Evolutionary conservation across 345 rosid genomes (phyloP).

Genomic region (Eutrema yunnanense): DNA sequence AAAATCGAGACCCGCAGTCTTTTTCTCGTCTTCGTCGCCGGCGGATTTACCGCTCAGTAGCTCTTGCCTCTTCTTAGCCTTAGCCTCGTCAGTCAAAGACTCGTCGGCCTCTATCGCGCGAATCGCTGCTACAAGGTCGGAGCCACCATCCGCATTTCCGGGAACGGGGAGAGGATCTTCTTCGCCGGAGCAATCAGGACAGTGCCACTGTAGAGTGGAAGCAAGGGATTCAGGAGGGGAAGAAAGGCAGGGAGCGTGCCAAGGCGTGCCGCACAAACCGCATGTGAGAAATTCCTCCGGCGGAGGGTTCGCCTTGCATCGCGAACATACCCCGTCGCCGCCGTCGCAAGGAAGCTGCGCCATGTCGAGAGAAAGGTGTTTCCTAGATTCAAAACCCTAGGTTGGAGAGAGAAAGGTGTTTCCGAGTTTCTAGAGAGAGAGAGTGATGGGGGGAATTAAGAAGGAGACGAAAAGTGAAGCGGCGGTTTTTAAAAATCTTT

Average conservation of each 20-base stretch:
- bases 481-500: background rate
- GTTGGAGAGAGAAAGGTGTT: background rate
- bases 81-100: constrained; percentile 40
- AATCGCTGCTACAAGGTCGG: constrained; percentile 30
- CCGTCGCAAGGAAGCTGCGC: background rate
- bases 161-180: background rate
- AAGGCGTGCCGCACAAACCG: constrained; percentile 54
- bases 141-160: background rate
- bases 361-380: background rate
- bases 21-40: constrained; percentile 9
- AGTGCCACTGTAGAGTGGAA: constrained; percentile 49
- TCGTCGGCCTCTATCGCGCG: constrained; percentile 44
- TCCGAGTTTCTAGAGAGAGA: background rate
- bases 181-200: constrained; percentile 47
- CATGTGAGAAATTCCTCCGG: constrained; percentile 15
- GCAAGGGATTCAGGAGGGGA: constrained; percentile 39
- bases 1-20: background rate
- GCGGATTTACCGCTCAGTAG: constrained; percentile 40
- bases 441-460: background rate
- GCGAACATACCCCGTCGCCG: background rate
- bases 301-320: background rate
- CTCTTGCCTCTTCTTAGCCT: constrained; percentile 49
- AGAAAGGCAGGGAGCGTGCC: constrained; percentile 63
- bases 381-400: no score
- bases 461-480: background rate